Percentiles rank a stretch among this genome's conserved stretches.
These are phyloP conservation scores for Albugo candida DNA, from an alignment of 352 stramenopile species.

Conservation along the genomic window DNA sequence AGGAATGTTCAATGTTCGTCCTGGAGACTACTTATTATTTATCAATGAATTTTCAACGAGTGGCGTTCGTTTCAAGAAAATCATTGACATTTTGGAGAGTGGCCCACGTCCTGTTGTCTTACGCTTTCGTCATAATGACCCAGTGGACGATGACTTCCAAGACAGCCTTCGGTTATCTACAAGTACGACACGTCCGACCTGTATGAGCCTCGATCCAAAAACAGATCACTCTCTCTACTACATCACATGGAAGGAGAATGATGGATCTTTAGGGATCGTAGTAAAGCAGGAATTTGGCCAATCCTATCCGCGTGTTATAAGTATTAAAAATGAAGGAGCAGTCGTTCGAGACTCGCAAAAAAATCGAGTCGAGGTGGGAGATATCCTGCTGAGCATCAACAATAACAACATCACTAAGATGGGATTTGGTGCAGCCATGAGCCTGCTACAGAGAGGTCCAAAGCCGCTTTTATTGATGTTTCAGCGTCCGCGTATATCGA, in stretches of 20 bases:
- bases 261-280: slow-evolving; percentile 67
- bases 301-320: slow-evolving; percentile 75
- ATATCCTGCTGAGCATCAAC: slow-evolving; percentile 74
- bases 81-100: slow-evolving; percentile 73
- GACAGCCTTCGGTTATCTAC: slow-evolving; percentile 33
- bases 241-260: slow-evolving; percentile 79
- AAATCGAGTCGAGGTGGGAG: slow-evolving; percentile 63
- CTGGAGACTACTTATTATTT: slow-evolving; percentile 58
- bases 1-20: slow-evolving; percentile 74
- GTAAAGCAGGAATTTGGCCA: slow-evolving; percentile 74
- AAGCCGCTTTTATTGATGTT: slow-evolving; percentile 79
- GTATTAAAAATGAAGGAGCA: slow-evolving; percentile 74
- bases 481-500: slow-evolving; percentile 15
- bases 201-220: slow-evolving; percentile 63
- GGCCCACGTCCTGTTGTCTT: slow-evolving; percentile 51
- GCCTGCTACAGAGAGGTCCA: slow-evolving; percentile 63
- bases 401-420: slow-evolving; percentile 85
- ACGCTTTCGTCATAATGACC: slow-evolving; percentile 65
- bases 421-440: slow-evolving; percentile 71
- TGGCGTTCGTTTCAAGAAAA: slow-evolving; percentile 66
- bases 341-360: slow-evolving; percentile 64
- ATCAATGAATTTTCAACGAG: slow-evolving; percentile 77
- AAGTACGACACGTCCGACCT: slow-evolving; percentile 1
- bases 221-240: slow-evolving; percentile 74
- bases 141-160: slow-evolving; percentile 28